Percentiles rank a stretch among this genome's conserved stretches.
These are phyloP conservation scores for Metarhizium album DNA, from an alignment of 2,329 filamentous ascomycete genomes.

Conservation along the genomic window DNA sequence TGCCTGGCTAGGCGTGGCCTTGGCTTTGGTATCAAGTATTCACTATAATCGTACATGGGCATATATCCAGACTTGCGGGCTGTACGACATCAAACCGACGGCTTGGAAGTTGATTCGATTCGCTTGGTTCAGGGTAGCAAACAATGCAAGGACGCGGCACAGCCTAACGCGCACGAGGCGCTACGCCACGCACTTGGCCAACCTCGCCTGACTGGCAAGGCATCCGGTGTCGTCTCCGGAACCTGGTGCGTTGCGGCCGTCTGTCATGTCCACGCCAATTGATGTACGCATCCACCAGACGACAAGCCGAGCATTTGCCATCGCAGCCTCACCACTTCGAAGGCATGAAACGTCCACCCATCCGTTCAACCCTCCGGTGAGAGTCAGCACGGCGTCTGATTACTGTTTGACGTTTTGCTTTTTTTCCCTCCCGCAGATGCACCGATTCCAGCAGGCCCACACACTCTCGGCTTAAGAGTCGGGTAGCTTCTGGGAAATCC, in stretches of 20 bases:
- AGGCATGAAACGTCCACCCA: no score
- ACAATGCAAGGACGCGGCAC: no score
- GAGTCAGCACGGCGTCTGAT: no score
- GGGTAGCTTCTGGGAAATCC: not conserved
- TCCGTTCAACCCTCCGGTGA: no score
- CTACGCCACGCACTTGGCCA: not conserved
- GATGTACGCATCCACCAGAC: no score
- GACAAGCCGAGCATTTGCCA: no score
- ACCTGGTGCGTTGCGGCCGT: no score
- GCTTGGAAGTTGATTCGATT: not conserved
- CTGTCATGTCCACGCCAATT: no score
- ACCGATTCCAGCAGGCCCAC: not conserved
- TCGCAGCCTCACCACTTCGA: no score
- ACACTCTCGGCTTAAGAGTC: not conserved
- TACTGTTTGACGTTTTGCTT: not conserved
- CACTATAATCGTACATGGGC: not conserved
- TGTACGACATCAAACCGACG: not conserved
- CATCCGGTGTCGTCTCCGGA: not conserved
- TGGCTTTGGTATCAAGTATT: no score
- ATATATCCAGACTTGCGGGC: not conserved
- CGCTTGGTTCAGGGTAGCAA: not conserved
- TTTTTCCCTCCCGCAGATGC: not conserved
- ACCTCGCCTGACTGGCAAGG: not conserved
- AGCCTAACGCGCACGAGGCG: not conserved
- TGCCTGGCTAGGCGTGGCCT: no score